Conservation (phyloP, 805 yeast genomes). For the Diddensiella santjacobensis region DNA sequence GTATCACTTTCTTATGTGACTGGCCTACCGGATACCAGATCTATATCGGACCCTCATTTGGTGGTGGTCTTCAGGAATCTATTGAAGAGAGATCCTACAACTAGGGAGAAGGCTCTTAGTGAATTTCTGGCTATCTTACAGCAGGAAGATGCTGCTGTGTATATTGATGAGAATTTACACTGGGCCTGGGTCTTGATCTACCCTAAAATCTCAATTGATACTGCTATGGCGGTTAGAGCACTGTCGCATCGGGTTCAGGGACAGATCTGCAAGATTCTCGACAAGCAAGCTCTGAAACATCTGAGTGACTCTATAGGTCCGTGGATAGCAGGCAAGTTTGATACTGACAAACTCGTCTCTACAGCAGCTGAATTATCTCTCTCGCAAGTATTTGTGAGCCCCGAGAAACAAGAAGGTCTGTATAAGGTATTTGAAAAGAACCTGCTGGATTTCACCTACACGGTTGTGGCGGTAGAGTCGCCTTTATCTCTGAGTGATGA, state of each 20-base stretch:
- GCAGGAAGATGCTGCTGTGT: slow-evolving; percentile 14
- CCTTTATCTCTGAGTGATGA: slow-evolving; percentile 69
- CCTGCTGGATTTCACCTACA: slow-evolving; percentile 51
- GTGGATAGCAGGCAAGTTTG: slow-evolving; percentile 69
- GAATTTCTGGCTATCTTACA: slow-evolving; percentile 45
- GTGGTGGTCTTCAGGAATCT: slow-evolving; percentile 70
- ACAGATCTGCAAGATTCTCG: slow-evolving; percentile 44
- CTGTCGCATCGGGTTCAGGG: slow-evolving; percentile 65
- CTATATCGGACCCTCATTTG: slow-evolving; percentile 45
- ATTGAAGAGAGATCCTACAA: slow-evolving; percentile 74
- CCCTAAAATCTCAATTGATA: slow-evolving; percentile 72
- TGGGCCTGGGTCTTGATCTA: slow-evolving; percentile 73
- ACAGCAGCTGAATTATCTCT: slow-evolving; percentile 47
- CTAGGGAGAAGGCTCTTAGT: slow-evolving; percentile 72
- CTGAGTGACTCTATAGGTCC: slow-evolving; percentile 69
- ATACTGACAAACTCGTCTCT: slow-evolving; percentile 61
- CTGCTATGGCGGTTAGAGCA: slow-evolving; percentile 59
- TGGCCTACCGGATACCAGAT: slow-evolving; percentile 69
- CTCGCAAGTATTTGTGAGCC: slow-evolving; percentile 51
- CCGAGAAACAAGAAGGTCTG: slow-evolving; percentile 50
- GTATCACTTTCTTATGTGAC: slow-evolving; percentile 72
- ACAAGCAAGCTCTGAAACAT: slow-evolving; percentile 59
- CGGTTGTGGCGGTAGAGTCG: slow-evolving; percentile 53
- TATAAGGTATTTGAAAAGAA: slow-evolving; percentile 58
- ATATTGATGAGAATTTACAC: slow-evolving; percentile 53